Evolutionary conservation across 768 basidiomycete species (phyloP), one percentile per base, ranked within the genome.

Genomic region (Kockovaella imperatae): DNA sequence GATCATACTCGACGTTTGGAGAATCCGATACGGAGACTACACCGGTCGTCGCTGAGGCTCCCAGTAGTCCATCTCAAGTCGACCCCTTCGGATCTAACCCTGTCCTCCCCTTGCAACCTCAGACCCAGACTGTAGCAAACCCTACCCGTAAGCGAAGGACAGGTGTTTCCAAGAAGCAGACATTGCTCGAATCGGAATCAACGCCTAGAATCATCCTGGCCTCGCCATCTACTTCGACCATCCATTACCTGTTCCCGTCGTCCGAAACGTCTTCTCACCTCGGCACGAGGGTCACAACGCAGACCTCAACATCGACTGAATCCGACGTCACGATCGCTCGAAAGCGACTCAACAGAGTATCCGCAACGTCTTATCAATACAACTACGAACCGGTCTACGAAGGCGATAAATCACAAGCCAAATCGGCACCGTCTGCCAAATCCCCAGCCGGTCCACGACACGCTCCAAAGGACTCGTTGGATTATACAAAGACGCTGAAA

Each of bases 161-260:
- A 8, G 43, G 39, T 28, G 23, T 45, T 14, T 54, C 48, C 2
- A n/a, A 42, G 11, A 48, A 24, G 35, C 47, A 15, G 48, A 54
- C 7, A 25, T 45, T 31, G 25, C 45, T 5, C 31, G 26, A 24
- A 23, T 30, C 8, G 40, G 2, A 10, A 42, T n/a, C 21, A 13
- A 53, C 56, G 29, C 56, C 52, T 4, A 50, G 47, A 21, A 58
- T 61, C 45, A 44, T 58, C 13, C 24, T 60, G n/a, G 59, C 59
- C 17, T 50, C 48, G 11, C 56, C 56, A 4, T 53, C 53, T 4
- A 52, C 56, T 4, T 50, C 50, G 5, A 58, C 56, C 14, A 56
- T 62, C 3, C 60, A 62, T 41, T 62, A 62, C 30, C 50, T 62
- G 0, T 62, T 62, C 24, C 56, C 60, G 23, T 42, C 42, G 18